Evolutionary conservation across 768 basidiomycete genomes (phyloP), one percentile per base, ranked within the genome.

Genomic region (Hydnomerulius pinastri): DNA sequence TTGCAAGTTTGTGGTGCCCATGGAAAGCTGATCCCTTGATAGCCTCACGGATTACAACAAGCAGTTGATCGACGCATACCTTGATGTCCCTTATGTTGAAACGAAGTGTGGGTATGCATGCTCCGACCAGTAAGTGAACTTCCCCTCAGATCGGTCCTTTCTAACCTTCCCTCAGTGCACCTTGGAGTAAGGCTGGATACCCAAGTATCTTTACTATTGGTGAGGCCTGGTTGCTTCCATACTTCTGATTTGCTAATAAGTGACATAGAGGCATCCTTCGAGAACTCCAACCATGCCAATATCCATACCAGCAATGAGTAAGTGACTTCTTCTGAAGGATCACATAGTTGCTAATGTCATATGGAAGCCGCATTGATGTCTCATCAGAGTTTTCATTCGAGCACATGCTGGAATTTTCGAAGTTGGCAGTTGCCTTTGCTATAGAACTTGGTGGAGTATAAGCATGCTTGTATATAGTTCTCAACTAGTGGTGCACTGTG

Each of bases 81-180:
- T 95, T 47, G 78, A 83, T 63, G 92, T 96, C 56, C 92, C 93
- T 23, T 91, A 81, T 59, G 66, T 55, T 23, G 83, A 90, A 76
- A 97, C 94, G 49, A 77, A 87, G 74, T 96, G 94, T 72, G 92
- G 90, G 29, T 96, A 97, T 63, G 92, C 92, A 45, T 97, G 93
- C 77, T 91, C 88, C 58, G 93, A 96, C 69, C 92, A 95, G 89
- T 92, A 72, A 64, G 77, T 54, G 53, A 68, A 72, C 60, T 59
- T 57, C 32, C 43, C 53, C 0, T 57, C 61, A 55, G 62, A 67
- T 64, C 57, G 59, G 62, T 49, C 21, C 3, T 18, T 46, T 23
- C 41, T 48, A 12, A 67, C 58, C 56, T 23, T 27, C 27, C 46
- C 58, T 43, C 56, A 79, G 77, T 62, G 91, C 91, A 59, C 90